Evolutionary conservation across 2,329 filamentous ascomycete species (phyloP), one percentile per base, ranked within the genome.

Genomic region (Niveomyces coronatus): DNA sequence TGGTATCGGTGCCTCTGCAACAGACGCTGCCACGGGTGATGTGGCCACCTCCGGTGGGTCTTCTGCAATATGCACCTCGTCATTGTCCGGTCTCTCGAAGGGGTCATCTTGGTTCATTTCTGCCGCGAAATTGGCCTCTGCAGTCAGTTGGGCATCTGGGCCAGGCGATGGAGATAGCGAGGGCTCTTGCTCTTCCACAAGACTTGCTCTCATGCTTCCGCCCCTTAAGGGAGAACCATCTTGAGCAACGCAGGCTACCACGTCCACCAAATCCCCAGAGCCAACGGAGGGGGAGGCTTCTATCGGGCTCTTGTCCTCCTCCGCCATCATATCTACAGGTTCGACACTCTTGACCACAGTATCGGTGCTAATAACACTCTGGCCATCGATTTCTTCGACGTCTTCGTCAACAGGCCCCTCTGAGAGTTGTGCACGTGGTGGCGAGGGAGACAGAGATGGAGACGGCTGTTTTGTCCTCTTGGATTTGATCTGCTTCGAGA

Each of bases 401-500:
- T 37, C 39, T 9, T 22, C 30, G 24, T 37, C 40, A 11, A 35
- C 37, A 41, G 30, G 18, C 3, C 43, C 34, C 16, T 45, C 46
- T 4, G 39, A 45, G 11, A 37, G 31, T 15, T 50, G 47, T 7
- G 50, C 44, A 26, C 29, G 22, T 11, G 30, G n/a, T 1, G 37
- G 37, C 24, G 49, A 47, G 0, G 44, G 51, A 3, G 31, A 39
- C 27, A 53, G 47, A 8, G 52, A 46, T 8, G 53, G 47, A 7
- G 54, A 48, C 3, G 59, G 39, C n/a, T 27, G 51, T 45, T 67
- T 67, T 7, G 54, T 41, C 47, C 68, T 71, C 48, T 61, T 65
- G 6, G 57, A 43, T 35, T 36, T 36, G 17, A 29, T 62, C 45
- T 71, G 67, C 51, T 73, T 74, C 0, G 71, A 71, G 1, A 47